A percentile compares a stretch with the other conserved stretches of the same genome.
phyloP scores from a whole-genome alignment of 176 grass and related monocot genomes.

The Aegilops longissima region DNA sequence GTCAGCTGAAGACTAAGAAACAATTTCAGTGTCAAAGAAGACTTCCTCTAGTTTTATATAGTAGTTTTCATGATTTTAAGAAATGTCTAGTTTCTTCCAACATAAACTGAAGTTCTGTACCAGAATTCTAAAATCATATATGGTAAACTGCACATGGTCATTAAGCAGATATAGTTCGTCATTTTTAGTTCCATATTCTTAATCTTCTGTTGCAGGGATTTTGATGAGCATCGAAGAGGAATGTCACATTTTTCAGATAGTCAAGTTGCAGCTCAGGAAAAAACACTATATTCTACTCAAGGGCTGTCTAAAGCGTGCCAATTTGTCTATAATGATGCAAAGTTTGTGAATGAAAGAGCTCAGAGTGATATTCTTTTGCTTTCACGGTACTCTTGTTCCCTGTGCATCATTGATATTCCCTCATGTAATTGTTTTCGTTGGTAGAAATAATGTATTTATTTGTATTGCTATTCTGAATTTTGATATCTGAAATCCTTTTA shows the following conservation, averaged over 20 bases:
- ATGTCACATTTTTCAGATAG: slow-evolving; percentile 42
- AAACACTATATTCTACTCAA: slow-evolving; percentile 44
- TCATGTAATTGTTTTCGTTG: not conserved
- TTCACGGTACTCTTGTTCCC: slow-evolving; percentile 60
- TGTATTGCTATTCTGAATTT: slow-evolving; percentile 15
- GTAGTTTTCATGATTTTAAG: not conserved
- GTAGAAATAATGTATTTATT: not conserved
- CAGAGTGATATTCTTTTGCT: slow-evolving; percentile 87
- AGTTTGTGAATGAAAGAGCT: slow-evolving; percentile 98
- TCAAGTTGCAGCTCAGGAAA: slow-evolving; percentile 30
- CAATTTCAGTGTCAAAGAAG: not conserved
- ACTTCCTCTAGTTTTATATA: not conserved
- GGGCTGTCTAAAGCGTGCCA: slow-evolving; percentile 77
- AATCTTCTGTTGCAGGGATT: slow-evolving; percentile 32
- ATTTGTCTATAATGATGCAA: slow-evolving; percentile 96
- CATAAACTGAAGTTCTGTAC: not conserved
- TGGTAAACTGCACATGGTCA: slow-evolving; percentile 7
- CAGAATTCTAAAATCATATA: not conserved
- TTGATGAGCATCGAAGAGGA: slow-evolving; percentile 33
- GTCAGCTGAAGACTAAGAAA: not conserved
- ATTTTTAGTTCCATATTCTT: not conserved
- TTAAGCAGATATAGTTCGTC: not conserved
- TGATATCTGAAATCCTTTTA: slow-evolving; percentile 19
- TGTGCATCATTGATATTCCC: not conserved
- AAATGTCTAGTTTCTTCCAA: not conserved